Conservation (phyloP, 352 stramenopile species). For the Chrysophaeum taylorii region DNA sequence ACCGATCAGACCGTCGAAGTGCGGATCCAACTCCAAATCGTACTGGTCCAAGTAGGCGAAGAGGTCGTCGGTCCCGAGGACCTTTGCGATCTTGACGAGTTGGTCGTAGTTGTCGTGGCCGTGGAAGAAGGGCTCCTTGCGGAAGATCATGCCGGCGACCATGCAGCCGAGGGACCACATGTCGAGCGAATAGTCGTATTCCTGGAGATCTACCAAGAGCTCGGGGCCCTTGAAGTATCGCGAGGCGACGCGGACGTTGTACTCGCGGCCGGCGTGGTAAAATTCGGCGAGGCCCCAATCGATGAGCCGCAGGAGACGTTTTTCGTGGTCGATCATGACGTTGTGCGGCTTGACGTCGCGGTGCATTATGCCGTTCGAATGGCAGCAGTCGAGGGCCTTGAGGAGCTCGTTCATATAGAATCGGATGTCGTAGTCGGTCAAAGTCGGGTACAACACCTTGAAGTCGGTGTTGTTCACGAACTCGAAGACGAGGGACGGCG, state of each 20-base stretch:
- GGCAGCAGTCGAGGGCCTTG: conserved; percentile 95
- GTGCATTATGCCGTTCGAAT: conserved; percentile 99
- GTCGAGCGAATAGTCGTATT: conserved; percentile 99
- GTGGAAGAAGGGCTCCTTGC: conserved; percentile 98
- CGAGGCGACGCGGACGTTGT: conserved; percentile 98
- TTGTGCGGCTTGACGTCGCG: conserved; percentile 99
- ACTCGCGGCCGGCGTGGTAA: conserved; percentile 94
- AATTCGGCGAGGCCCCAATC: conserved; percentile 99
- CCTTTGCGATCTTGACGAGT: conserved; percentile 96
- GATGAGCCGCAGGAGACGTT: conserved; percentile 91
- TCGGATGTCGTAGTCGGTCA: conserved; percentile 94
- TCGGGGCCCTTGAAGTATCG: conserved; percentile 99
- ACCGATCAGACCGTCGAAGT: conserved; percentile 95
- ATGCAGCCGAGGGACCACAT: conserved; percentile 98
- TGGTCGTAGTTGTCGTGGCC: conserved; percentile 99
- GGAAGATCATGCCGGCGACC: conserved; percentile 99
- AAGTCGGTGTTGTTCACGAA: conserved; percentile 99
- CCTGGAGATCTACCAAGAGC: conserved; percentile 94
- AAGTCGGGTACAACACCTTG: conserved; percentile 96
- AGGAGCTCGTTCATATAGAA: conserved; percentile 97
- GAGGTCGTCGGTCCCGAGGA: conserved; percentile 92
- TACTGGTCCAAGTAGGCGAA: conserved; percentile 98
- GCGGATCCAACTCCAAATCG: conserved; percentile 92
- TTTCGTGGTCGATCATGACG: conserved; percentile 99
- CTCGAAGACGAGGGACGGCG: conserved; percentile 93